Evolutionary conservation across 2,329 filamentous ascomycete species (phyloP).

Genomic region (Penicillium paneum): DNA sequence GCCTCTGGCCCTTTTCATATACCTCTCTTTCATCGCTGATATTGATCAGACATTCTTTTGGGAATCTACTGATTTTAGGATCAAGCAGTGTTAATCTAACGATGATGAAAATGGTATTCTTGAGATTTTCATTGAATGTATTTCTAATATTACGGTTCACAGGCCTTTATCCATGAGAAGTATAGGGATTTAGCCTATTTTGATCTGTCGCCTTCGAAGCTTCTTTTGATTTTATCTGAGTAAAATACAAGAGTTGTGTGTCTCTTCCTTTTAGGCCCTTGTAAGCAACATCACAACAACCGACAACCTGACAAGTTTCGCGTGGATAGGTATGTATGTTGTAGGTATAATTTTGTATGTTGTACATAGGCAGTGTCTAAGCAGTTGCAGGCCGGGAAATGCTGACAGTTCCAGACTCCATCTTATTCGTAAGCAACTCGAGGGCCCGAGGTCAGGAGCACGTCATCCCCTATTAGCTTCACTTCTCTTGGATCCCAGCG

Average conservation of each 20-base stretch:
- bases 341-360: too few relatives aligned
- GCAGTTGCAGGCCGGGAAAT: neutral
- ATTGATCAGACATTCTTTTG: neutral
- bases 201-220: too few relatives aligned
- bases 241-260: too few relatives aligned
- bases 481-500: conserved; percentile 12
- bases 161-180: too few relatives aligned
- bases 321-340: neutral
- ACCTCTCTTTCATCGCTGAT: neutral
- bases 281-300: neutral
- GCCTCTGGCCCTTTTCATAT: neutral
- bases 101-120: neutral
- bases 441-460: conserved; percentile 18
- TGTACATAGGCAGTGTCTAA: too few relatives aligned
- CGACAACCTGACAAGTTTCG: neutral
- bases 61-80: neutral
- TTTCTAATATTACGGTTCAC: neutral
- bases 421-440: conserved; percentile 33
- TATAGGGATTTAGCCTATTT: too few relatives aligned
- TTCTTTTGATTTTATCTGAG: too few relatives aligned
- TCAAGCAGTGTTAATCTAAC: neutral
- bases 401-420: conserved; percentile 22
- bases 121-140: neutral
- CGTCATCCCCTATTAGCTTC: conserved; percentile 28
- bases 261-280: too few relatives aligned